A percentile compares a stretch with the other conserved stretches of the same genome.
Evolutionary conservation across 176 grass and related monocot species (phyloP).

Genomic region (Hordeum vulgare): DNA sequence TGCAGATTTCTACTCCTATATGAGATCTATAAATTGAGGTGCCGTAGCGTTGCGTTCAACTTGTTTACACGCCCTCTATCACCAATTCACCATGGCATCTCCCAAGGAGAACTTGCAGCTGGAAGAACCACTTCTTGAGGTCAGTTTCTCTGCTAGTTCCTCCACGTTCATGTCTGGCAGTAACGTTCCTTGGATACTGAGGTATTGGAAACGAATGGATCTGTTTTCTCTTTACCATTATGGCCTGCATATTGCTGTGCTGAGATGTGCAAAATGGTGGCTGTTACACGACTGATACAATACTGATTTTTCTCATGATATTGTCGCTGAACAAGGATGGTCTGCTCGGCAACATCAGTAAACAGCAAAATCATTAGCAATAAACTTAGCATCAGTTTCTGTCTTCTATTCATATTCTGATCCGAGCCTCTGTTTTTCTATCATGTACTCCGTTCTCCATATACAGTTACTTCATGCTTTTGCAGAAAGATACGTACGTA

Average conservation of each 20-base stretch:
- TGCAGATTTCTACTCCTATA: background rate
- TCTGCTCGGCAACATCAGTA: background rate
- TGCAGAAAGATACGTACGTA: background rate
- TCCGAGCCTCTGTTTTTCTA: background rate
- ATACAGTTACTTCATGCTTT: background rate
- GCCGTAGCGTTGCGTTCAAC: background rate
- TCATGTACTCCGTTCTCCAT: background rate
- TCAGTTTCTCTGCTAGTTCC: background rate
- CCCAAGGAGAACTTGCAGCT: background rate
- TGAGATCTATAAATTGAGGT: conserved; percentile 18
- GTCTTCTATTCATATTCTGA: background rate
- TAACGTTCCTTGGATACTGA: background rate
- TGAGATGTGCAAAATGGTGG: background rate
- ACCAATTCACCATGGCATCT: conserved; percentile 17
- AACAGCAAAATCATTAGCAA: background rate
- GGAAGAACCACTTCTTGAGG: conserved; percentile 33
- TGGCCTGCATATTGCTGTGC: background rate
- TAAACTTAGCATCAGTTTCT: background rate
- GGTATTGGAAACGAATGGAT: background rate
- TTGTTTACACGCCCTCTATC: background rate
- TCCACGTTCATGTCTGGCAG: background rate
- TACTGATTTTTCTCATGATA: background rate
- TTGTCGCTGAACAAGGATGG: background rate
- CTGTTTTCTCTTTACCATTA: background rate
- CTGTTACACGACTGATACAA: background rate